These are phyloP conservation scores for Hamamelis virginiana DNA, from an alignment of 164 flowering plant species.

Conservation along the genomic window DNA sequence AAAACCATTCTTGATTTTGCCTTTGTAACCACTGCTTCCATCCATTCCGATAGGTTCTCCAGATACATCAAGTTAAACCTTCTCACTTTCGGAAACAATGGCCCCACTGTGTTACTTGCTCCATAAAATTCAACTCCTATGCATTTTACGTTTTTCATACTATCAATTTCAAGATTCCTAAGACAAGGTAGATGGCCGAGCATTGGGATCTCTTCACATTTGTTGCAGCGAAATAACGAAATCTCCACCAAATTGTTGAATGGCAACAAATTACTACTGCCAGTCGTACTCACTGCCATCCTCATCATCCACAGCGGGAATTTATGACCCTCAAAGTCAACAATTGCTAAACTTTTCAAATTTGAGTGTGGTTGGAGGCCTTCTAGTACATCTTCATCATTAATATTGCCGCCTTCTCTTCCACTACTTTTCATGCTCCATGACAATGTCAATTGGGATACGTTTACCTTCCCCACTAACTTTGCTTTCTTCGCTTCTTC, in stretches of 20 bases:
- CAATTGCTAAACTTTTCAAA: neutral
- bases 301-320: conserved; percentile 3
- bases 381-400: neutral
- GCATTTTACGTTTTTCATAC: neutral
- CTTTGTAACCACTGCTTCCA: neutral
- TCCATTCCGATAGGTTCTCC: neutral
- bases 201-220: neutral
- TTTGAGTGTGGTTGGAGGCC: neutral
- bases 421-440: neutral
- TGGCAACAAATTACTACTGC: too few species aligned
- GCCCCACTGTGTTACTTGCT: neutral
- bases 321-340: neutral
- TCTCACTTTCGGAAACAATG: neutral
- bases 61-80: neutral
- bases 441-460: neutral
- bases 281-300: neutral
- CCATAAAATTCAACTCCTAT: neutral
- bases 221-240: neutral
- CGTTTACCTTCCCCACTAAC: neutral
- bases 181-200: neutral
- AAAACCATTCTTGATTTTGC: neutral
- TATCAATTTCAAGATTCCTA: neutral
- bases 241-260: neutral
- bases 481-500: conserved; percentile 11
- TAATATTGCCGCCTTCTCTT: too few species aligned